These are phyloP conservation scores for Hymenoscyphus scutula DNA, from an alignment of 2,329 filamentous ascomycete genomes.

Conservation along the genomic window DNA sequence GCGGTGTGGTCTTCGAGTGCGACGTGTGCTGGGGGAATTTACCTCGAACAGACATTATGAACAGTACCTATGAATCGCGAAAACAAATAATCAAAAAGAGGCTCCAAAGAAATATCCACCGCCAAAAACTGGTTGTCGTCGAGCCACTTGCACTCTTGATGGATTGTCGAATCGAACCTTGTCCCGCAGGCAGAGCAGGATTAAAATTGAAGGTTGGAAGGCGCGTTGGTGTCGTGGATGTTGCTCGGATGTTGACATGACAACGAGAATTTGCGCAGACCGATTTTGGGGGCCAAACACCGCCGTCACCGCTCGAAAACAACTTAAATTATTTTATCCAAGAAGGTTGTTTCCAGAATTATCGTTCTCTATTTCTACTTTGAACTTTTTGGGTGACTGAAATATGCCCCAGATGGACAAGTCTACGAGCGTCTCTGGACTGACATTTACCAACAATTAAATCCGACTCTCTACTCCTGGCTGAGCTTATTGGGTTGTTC, in stretches of 20 bases:
- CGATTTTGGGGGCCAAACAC: too few species aligned
- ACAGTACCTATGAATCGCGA: slow-evolving; percentile 10
- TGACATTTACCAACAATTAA: too few species aligned
- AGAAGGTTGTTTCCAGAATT: too few species aligned
- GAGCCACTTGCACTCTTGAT: slow-evolving; percentile 12
- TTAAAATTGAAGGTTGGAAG: background rate
- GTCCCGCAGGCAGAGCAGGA: background rate
- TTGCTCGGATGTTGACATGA: background rate
- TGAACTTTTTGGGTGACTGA: too few species aligned
- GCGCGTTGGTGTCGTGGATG: background rate
- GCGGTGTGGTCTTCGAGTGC: slow-evolving; percentile 44
- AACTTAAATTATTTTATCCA: too few species aligned
- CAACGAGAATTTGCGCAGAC: background rate
- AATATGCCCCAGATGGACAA: too few species aligned
- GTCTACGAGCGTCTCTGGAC: too few species aligned
- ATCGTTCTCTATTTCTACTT: too few species aligned
- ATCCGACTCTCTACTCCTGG: too few species aligned
- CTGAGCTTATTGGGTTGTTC: too few species aligned
- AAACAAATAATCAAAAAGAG: slow-evolving; percentile 16
- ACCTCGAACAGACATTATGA: slow-evolving; percentile 33
- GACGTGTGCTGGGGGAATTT: slow-evolving; percentile 7
- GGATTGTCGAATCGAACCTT: background rate
- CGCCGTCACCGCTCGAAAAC: too few species aligned
- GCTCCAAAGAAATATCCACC: slow-evolving; percentile 13
- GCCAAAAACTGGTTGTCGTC: slow-evolving; percentile 7